Evolutionary conservation across 2,329 filamentous ascomycete species (phyloP).

Genomic region (Trichoderma cornu-damae): DNA sequence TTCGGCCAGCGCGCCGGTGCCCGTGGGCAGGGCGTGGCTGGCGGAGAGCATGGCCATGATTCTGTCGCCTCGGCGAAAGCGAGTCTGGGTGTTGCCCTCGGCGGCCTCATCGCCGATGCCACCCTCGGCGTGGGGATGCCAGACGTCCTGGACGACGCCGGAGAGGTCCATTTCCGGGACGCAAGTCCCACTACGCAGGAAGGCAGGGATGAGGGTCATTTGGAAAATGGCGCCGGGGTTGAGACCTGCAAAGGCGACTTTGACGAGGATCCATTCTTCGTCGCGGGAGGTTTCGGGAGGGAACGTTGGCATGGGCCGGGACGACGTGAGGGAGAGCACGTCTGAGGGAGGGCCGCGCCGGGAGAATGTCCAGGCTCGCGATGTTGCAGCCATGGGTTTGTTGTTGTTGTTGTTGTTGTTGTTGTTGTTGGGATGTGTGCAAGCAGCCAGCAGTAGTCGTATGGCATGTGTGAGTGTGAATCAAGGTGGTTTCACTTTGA

Average conservation of each 20-base stretch:
- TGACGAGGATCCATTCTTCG: slow-evolving; percentile 38
- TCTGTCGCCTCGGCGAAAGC: slow-evolving; percentile 30
- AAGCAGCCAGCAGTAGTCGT: not conserved
- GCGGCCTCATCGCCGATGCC: not conserved
- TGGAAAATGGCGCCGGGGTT: slow-evolving; percentile 42
- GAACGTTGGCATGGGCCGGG: slow-evolving; percentile 24
- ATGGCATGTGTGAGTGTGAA: too few species aligned
- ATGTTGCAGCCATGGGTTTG: slow-evolving; percentile 14
- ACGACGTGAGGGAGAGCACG: slow-evolving; percentile 25
- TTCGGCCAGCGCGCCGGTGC: slow-evolving; percentile 38
- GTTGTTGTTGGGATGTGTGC: not conserved
- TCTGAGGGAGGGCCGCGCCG: slow-evolving; percentile 27
- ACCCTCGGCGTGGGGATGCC: slow-evolving; percentile 23
- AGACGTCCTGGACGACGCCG: slow-evolving; percentile 36
- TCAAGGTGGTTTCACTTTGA: not conserved
- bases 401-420: not conserved
- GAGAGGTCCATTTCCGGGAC: slow-evolving; percentile 43
- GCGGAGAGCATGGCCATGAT: slow-evolving; percentile 39
- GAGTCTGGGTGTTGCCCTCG: slow-evolving; percentile 15
- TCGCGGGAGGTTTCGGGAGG: slow-evolving; percentile 27
- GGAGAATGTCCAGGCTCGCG: slow-evolving; percentile 29
- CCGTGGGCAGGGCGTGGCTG: slow-evolving; percentile 30
- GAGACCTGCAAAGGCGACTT: slow-evolving; percentile 40
- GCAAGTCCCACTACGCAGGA: slow-evolving; percentile 33
- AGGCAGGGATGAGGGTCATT: slow-evolving; percentile 38